These are phyloP conservation scores for sunflower (Helianthus annuus) DNA, from an alignment of 129 eudicot species.

Conservation along the genomic window DNA sequence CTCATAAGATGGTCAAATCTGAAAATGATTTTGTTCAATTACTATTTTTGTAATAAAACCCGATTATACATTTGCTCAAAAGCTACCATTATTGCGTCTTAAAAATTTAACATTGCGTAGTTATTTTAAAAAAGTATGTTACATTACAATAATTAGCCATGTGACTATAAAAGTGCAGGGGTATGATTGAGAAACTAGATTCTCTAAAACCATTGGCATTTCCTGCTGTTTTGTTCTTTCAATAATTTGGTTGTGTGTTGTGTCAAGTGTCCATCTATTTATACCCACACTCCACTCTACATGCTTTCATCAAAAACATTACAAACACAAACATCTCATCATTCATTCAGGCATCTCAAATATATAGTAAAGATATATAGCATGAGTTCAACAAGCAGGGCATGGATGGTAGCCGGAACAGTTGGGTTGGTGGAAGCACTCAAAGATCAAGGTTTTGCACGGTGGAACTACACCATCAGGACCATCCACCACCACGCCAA, in stretches of 20 bases:
- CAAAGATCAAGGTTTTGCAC: constrained; percentile 26
- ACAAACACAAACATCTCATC: not conserved
- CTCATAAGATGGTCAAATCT: too few species aligned
- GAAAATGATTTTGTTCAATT: too few species aligned
- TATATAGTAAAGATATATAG: too few species aligned
- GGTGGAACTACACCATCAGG: constrained; percentile 28
- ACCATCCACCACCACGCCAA: too few species aligned
- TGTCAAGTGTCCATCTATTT: not conserved
- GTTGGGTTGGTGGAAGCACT: constrained; percentile 28
- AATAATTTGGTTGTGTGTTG: constrained; percentile 1
- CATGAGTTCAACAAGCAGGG: constrained; percentile 6
- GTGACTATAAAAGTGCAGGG: not conserved
- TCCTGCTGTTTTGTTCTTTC: constrained; percentile 1
- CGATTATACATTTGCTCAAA: too few species aligned
- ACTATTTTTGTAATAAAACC: too few species aligned
- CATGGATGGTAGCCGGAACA: constrained; percentile 26
- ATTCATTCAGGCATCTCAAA: too few species aligned
- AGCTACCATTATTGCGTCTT: too few species aligned
- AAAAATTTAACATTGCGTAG: too few species aligned
- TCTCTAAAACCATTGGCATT: constrained; percentile 1
- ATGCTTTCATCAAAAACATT: not conserved
- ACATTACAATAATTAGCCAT: too few species aligned
- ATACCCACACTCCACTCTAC: not conserved
- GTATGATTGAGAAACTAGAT: not conserved
- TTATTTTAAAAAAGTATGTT: too few species aligned